These are phyloP conservation scores for Candida arabinofermentans DNA, from an alignment of 805 yeast genomes.

Conservation along the genomic window DNA sequence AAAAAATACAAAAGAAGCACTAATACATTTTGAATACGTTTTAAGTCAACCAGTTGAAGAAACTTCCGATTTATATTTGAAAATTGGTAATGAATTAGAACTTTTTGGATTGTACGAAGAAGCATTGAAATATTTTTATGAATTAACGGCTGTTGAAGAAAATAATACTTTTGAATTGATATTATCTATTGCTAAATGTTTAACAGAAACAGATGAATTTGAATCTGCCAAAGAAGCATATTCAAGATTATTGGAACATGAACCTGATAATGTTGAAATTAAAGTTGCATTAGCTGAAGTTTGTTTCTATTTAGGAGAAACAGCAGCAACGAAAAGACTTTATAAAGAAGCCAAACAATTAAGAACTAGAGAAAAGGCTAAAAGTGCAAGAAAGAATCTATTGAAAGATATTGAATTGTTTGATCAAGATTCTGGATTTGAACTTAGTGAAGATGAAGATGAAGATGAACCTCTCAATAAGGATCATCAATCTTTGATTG, in stretches of 20 bases:
- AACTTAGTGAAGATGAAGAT: slow-evolving; percentile 14
- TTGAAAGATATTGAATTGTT: slow-evolving; percentile 15
- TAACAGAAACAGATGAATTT: slow-evolving; percentile 66
- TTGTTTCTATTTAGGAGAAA: slow-evolving; percentile 60
- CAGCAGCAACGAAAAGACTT: slow-evolving; percentile 50
- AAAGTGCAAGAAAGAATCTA: slow-evolving; percentile 24
- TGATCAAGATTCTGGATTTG: slow-evolving; percentile 13
- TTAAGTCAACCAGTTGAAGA: slow-evolving; percentile 50
- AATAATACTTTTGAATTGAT: slow-evolving; percentile 49
- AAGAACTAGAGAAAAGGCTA: slow-evolving; percentile 28
- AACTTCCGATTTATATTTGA: slow-evolving; percentile 67
- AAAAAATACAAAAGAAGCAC: slow-evolving; percentile 65
- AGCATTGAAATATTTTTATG: slow-evolving; percentile 64
- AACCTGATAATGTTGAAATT: slow-evolving; percentile 66
- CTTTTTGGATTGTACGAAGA: slow-evolving; percentile 66
- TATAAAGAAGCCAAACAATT: slow-evolving; percentile 50
- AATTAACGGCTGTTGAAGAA: slow-evolving; percentile 53
- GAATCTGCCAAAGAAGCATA: slow-evolving; percentile 60
- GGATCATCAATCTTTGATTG: slow-evolving; percentile 29
- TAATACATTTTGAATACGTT: slow-evolving; percentile 61
- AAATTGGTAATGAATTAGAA: slow-evolving; percentile 73
- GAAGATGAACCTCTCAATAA: slow-evolving; percentile 18
- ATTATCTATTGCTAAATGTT: slow-evolving; percentile 70
- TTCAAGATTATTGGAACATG: slow-evolving; percentile 45
- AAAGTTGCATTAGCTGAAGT: slow-evolving; percentile 81